Conservation (phyloP, 306 rosid species). For the Rosa lucieae region DNA sequence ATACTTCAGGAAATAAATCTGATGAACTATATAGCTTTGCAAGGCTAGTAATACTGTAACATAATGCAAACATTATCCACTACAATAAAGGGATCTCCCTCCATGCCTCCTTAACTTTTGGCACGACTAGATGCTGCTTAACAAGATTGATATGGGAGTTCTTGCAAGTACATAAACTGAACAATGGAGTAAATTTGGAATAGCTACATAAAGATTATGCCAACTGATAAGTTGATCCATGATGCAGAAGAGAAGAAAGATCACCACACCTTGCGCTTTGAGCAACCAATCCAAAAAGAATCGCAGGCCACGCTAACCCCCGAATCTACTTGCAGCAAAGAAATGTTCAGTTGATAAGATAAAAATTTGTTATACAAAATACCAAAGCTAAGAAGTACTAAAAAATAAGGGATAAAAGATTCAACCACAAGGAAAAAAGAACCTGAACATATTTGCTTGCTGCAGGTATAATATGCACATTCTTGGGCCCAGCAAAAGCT, state of each 20-base stretch:
- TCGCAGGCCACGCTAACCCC: slow-evolving; percentile 73
- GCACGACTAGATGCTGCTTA: neutral
- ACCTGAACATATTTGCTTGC: slow-evolving; percentile 74
- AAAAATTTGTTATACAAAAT: neutral
- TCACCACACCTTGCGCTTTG: slow-evolving; percentile 64
- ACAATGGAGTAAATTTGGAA: neutral
- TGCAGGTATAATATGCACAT: slow-evolving; percentile 61
- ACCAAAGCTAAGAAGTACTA: neutral
- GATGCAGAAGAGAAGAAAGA: slow-evolving; percentile 12
- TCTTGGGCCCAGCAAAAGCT: slow-evolving; percentile 61
- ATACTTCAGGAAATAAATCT: neutral
- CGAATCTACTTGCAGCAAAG: slow-evolving; percentile 45
- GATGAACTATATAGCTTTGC: neutral
- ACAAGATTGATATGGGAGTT: neutral
- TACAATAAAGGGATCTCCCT: neutral
- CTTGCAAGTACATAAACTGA: neutral
- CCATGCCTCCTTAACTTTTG: neutral
- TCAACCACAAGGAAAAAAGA: slow-evolving; percentile 3
- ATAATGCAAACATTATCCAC: neutral
- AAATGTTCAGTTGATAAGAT: neutral
- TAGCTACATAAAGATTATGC: neutral
- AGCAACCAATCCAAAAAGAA: slow-evolving; percentile 69
- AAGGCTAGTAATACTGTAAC: neutral
- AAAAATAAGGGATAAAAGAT: neutral
- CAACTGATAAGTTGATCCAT: slow-evolving; percentile 1